Evolutionary conservation across 306 rosid species (phyloP), one percentile per base, ranked within the genome.

Genomic region (Rosa persica): DNA sequence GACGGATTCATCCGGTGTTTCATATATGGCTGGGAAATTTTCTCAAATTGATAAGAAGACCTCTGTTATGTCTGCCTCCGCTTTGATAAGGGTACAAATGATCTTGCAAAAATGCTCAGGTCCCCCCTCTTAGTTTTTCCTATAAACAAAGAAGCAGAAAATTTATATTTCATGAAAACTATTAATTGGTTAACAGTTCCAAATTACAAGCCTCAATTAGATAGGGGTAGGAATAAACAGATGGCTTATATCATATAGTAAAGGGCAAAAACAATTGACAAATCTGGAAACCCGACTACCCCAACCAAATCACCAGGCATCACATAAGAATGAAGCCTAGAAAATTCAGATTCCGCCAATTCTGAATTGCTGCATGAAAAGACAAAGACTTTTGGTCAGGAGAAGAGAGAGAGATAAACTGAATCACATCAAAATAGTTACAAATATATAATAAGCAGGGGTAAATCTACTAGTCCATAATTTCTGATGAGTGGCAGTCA

Each of bases 41-140:
- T 52, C 60, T 52, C 60, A 52, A 52, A 52, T 52, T 52, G 9
- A 48, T 48, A 51, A 1, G 55, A 3, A 17, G 27, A 54, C 61
- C n/a, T 47, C 3, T 47, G 3, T 16, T 16, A 5, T 5, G 5
- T 89, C 83, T 90, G 97, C 76, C 90, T 90, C 42, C 93, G 96
- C 92, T 90, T 91, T 66, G 96, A 90, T 74, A 93, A 88, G 76
- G 85, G 84, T 44, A 84, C 60, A 80, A 90, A 88, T 67, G 87
- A 84, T 83, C 74, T 85, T 58, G 94, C 94, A 73, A 93, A 93
- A 69, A 93, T 88, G 84, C 96, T 93, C 23, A 91, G 90, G 81
- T 93, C 96, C 74, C 98, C 96, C 75, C 88, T 93, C 80, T 89
- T 89, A 72, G 94, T 93, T 88, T 93, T 93, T 22, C 98, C 96